Base-by-base conservation (phyloP, 495 filamentous ascomycete genomes). In the Neurospora sp. region DNA sequence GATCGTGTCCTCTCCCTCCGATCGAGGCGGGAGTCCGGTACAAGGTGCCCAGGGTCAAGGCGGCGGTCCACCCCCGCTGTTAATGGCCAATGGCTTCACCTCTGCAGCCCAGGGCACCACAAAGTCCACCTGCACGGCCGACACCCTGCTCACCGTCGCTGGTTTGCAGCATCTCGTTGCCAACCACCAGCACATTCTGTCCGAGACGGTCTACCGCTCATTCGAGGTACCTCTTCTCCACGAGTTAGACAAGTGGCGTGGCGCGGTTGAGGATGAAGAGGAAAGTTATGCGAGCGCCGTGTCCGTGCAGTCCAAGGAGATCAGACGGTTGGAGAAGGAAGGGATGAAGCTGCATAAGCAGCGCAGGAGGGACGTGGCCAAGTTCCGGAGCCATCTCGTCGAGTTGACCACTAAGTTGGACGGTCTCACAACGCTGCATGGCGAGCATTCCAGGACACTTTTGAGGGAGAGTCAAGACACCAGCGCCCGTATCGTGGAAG, bases 181-280 rank as follows among this genome's bases (percentile, higher is more conserved):
- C 14, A 91, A 90, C 78, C 89, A 91, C 78, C 87, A 89, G 77
- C 87, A 90, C 73, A 89, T 91, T 73, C 82, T 91, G 0, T 84
- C 81, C 31, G 88, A 91, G 75, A 88, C 87, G 5, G 85, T 91
- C n/a, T 90, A 91, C 78, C 81, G 88, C 20, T 84, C 83, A 59
- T 91, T 91, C 75, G 89, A 91, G 77, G 89, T 90, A 9, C 88
- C 89, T 37, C 79, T 91, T 22, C 79, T 91, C 38, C 88, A 90
- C 78, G 89, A 91, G 78, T 79, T 91, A 61, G 89, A 91, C 76
- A 83, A 83, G 48, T 91, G 89, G 86, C 85, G 84, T 16, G 81
- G 81, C 35, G 83, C 85, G 59, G 86, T 88, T 70, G 85, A 86
- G 20, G 88, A 89, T 69, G 89, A 89, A 72, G 86, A 90, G 74